phyloP scores from a whole-genome alignment of 2,329 filamentous ascomycete species.

The Paecilomyces fulvus region DNA sequence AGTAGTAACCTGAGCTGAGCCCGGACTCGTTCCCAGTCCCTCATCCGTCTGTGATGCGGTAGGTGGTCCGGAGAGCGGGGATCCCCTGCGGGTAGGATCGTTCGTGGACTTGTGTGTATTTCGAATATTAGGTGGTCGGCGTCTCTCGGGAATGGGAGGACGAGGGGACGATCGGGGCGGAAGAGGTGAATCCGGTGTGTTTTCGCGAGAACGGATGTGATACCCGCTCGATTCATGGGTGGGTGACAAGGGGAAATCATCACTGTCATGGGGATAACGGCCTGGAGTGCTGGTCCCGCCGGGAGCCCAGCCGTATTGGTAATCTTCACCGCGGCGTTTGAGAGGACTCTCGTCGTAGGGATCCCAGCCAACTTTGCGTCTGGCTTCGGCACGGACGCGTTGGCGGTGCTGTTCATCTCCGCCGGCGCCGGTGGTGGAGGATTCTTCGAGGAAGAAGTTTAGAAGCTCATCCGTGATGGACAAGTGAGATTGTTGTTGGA shows the following conservation, averaged over 20 bases:
- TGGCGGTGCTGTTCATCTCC: conserved; percentile 54
- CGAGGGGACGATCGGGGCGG: conserved; percentile 10
- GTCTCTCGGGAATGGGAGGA: conserved; percentile 11
- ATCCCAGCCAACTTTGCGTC: conserved; percentile 58
- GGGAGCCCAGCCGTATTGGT: conserved; percentile 40
- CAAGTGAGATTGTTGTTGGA: conserved; percentile 82
- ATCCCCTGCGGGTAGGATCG: conserved; percentile 11
- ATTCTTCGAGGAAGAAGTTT: conserved; percentile 73
- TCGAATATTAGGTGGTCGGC: neutral
- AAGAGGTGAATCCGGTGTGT: conserved; percentile 22
- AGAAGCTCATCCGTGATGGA: conserved; percentile 82
- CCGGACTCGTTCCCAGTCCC: conserved; percentile 21
- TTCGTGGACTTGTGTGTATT: conserved; percentile 11
- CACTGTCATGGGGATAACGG: conserved; percentile 12
- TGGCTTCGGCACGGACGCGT: conserved; percentile 51
- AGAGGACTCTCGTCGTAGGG: conserved; percentile 64
- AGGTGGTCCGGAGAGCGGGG: conserved; percentile 27
- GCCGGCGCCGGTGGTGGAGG: conserved; percentile 57
- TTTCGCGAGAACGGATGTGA: conserved; percentile 25
- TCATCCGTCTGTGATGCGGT: conserved; percentile 20
- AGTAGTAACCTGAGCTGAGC: neutral
- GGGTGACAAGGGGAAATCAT: conserved; percentile 19
- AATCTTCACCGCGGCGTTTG: conserved; percentile 58
- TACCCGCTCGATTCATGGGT: conserved; percentile 12
- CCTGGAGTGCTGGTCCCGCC: conserved; percentile 16